Conservation (phyloP, 2,329 filamentous ascomycete species). For the Fusarium humuli region DNA sequence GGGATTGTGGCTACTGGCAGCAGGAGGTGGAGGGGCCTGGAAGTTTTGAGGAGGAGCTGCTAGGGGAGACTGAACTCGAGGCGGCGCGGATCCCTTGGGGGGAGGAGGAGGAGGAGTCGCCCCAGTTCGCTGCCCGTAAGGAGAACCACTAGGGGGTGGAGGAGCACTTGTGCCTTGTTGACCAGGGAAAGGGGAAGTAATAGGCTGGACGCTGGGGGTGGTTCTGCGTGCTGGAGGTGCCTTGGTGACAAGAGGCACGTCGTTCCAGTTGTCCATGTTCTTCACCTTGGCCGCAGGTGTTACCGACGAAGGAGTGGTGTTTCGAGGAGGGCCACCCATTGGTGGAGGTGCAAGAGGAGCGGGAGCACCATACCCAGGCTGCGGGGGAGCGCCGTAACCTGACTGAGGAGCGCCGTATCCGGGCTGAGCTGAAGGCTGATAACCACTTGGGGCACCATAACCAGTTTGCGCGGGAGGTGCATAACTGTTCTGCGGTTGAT, state of each 20-base stretch:
- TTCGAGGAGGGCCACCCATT: conserved; percentile 62
- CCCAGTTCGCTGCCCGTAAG: conserved; percentile 70
- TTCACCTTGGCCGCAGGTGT: conserved; percentile 76
- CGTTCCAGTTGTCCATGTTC: conserved; percentile 90
- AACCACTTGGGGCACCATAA: conserved; percentile 55
- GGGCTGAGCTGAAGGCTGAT: conserved; percentile 63
- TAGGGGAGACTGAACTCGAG: conserved; percentile 79
- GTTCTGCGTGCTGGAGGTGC: conserved; percentile 73
- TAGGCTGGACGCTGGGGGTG: conserved; percentile 77
- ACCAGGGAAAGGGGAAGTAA: conserved; percentile 80
- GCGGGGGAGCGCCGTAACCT: conserved; percentile 59
- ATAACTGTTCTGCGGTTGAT: conserved; percentile 48
- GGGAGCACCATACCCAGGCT: conserved; percentile 54
- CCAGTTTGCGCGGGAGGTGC: conserved; percentile 50
- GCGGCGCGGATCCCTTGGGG: conserved; percentile 79
- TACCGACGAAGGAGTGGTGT: conserved; percentile 72
- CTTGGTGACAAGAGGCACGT: conserved; percentile 88
- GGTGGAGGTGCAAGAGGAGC: conserved; percentile 51
- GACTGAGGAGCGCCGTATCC: conserved; percentile 54
- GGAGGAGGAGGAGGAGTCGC: conserved; percentile 83
- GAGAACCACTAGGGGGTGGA: conserved; percentile 60
- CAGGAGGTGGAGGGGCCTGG: conserved; percentile 59
- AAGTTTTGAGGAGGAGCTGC: conserved; percentile 65
- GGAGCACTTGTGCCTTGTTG: conserved; percentile 69
- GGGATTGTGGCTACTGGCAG: conserved; percentile 71